These are phyloP conservation scores for Astragalus membranaceus DNA, from an alignment of 306 rosid genomes.

Conservation along the genomic window DNA sequence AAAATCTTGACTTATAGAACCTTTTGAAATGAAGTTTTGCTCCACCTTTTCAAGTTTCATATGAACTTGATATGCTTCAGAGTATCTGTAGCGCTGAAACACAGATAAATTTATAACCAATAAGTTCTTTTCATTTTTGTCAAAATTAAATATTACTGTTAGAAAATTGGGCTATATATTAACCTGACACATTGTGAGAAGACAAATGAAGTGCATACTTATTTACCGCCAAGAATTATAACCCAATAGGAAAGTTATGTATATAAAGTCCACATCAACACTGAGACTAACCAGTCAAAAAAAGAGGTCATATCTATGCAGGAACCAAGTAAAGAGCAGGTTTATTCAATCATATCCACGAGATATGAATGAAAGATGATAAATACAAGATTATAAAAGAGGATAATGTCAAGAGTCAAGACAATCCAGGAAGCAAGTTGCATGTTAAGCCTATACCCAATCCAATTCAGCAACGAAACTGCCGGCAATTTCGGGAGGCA, in stretches of 20 bases:
- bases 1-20: slow-evolving; percentile 46
- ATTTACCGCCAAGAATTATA: slow-evolving; percentile 3
- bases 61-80: slow-evolving; percentile 84
- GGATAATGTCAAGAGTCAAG: neutral
- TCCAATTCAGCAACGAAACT: neutral
- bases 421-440: slow-evolving; percentile 12
- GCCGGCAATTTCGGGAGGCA: neutral
- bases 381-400: slow-evolving; percentile 3
- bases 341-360: neutral
- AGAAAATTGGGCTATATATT: neutral
- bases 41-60: slow-evolving; percentile 57
- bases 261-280: neutral
- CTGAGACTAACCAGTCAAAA: neutral
- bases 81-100: slow-evolving; percentile 77
- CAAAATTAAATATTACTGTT: neutral
- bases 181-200: slow-evolving; percentile 5
- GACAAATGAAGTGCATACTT: neutral
- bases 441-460: neutral
- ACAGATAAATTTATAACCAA: slow-evolving; percentile 22
- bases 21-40: slow-evolving; percentile 49
- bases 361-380: neutral
- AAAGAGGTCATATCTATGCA: neutral
- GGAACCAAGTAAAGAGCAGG: neutral
- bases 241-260: slow-evolving; percentile 2
- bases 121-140: neutral